These are phyloP conservation scores for Lobulomyces angularis DNA, from an alignment of 192 early-diverging fungal genomes.

Conservation along the genomic window DNA sequence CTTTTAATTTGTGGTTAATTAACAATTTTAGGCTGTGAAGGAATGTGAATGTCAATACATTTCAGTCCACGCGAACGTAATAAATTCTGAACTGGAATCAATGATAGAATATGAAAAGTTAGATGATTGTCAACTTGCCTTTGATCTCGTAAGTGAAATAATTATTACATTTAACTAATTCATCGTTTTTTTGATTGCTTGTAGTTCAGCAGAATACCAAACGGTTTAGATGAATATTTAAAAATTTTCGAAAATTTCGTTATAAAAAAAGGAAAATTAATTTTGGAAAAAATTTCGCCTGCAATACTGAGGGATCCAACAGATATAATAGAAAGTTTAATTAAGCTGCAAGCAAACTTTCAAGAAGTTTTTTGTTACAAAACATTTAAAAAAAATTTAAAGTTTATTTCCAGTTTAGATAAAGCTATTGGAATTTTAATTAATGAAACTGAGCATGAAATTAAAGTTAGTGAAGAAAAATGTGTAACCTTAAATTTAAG, in stretches of 20 bases:
- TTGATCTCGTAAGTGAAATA: not conserved
- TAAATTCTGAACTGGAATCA: conserved; percentile 53
- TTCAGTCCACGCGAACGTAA: conserved; percentile 42
- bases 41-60: conserved; percentile 69
- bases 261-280: conserved; percentile 35
- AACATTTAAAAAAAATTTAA: no score
- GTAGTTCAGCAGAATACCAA: conserved; percentile 49
- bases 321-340: conserved; percentile 53
- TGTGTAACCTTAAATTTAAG: no score
- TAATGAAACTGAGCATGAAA: no score
- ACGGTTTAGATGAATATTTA: conserved; percentile 47
- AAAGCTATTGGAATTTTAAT: no score
- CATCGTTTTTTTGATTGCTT: conserved; percentile 49
- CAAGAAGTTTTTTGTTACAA: conserved; percentile 78
- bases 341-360: conserved; percentile 47
- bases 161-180: conserved; percentile 28
- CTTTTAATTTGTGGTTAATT: not conserved
- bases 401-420: no score
- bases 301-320: conserved; percentile 45
- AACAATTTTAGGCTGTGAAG: conserved; percentile 32
- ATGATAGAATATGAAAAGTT: conserved; percentile 54
- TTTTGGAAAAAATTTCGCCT: conserved; percentile 38
- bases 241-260: conserved; percentile 55
- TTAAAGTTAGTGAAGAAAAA: no score
- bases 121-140: conserved; percentile 29